Evolutionary conservation across 495 filamentous ascomycete genomes (phyloP), one percentile per base, ranked within the genome.

Genomic region (Endocarpon pusillum): DNA sequence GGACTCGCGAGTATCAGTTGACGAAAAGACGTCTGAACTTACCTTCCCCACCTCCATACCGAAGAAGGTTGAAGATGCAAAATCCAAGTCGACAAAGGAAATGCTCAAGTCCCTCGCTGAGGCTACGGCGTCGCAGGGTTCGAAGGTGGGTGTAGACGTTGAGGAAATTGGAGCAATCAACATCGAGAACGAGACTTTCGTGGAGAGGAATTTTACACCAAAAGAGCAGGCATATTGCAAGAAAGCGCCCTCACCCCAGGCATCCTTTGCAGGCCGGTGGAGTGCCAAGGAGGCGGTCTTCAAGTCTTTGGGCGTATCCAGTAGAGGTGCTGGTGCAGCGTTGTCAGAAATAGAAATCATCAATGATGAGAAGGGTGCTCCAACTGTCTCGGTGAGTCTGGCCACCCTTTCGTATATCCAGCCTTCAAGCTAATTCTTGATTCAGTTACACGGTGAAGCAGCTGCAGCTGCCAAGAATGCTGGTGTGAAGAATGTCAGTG

Each of bases 251-350:
- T 67, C 63, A 42, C 74, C 84, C 1, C 81, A 83, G 45, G 73
- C 82, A 31, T 81, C 78, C 25, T 94, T 93, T 57, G 80, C 89
- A 0, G 89, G 89, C 11, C 71, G 82, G 37, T 99, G 89, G 89
- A 82, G 74, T 42, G 89, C 89, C 3, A 99, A 99, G 58, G 89
- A 99, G 61, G 89, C 87, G 3, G 84, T 99, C 3, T 99, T 99
- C 63, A 99, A 99, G 67, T 78, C 80, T 9, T 59, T 99, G n/a
- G 81, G 83, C 25, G 82, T 94, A n/a, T 53, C 66, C 42, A 71
- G 81, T 51, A 75, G 79, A 55, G 89, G 89, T 35, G 85, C 77
- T 9, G 89, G 91, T 40, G 86, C 89, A 33, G 67, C 79, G 12
- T 45, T 99, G 59, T 86, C 77, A 61, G 87, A 94, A 10, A 96